phyloP scores from a whole-genome alignment of 805 yeast genomes.

The Brettanomyces anomalus region DNA sequence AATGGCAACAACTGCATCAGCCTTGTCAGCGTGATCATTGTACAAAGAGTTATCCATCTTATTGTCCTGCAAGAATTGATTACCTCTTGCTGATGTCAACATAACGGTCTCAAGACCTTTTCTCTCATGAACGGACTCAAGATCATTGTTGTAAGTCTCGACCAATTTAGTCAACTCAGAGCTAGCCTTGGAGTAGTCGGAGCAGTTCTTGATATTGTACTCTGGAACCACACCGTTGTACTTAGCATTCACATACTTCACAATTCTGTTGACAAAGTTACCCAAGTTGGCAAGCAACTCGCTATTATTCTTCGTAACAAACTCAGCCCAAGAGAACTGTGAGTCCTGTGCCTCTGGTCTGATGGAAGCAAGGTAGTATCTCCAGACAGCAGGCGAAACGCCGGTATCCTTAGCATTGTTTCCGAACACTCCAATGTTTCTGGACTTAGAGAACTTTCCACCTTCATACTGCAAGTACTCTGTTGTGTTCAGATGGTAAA shows the following conservation, averaged over 20 bases:
- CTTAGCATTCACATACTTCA: conserved; percentile 83
- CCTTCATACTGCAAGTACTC: conserved; percentile 97
- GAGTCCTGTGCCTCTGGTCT: conserved; percentile 96
- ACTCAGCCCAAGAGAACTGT: conserved; percentile 95
- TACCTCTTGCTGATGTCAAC: conserved; percentile 88
- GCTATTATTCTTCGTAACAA: conserved; percentile 86
- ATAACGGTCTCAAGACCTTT: conserved; percentile 88
- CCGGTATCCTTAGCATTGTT: conserved; percentile 95
- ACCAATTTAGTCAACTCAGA: conserved; percentile 58
- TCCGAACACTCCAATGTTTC: conserved; percentile 97
- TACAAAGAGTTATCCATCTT: conserved; percentile 84
- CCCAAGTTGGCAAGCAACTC: conserved; percentile 95
- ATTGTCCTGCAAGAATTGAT: conserved; percentile 91
- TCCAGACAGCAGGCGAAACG: conserved; percentile 88
- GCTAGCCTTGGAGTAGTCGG: conserved; percentile 36
- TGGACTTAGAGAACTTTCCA: conserved; percentile 96
- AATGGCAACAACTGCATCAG: conserved; percentile 88
- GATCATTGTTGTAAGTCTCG: conserved; percentile 50
- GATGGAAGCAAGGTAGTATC: conserved; percentile 86
- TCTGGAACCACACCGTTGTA: conserved; percentile 85
- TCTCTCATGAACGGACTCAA: conserved; percentile 77
- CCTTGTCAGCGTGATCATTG: conserved; percentile 62
- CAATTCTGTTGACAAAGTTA: conserved; percentile 89
- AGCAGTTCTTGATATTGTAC: conserved; percentile 40
- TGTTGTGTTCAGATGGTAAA: conserved; percentile 86